phyloP scores from a whole-genome alignment of 441 rosid species.

The Rhodomyrtus psidioides region DNA sequence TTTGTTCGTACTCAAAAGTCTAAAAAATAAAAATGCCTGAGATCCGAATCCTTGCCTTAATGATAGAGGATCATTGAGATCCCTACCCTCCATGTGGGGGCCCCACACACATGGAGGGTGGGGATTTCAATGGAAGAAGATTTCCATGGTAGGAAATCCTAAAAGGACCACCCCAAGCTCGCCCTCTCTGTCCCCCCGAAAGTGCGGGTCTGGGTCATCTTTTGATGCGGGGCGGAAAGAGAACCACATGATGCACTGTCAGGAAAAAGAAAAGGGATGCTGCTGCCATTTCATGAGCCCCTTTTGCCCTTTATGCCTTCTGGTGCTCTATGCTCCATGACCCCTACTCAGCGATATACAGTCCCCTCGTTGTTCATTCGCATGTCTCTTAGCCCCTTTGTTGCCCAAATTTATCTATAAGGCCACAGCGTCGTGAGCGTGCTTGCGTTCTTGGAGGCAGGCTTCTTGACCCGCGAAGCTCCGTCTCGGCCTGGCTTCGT shows the following conservation, averaged over 20 bases:
- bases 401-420: neutral
- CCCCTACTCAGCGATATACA: no score
- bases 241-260: neutral
- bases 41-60: no score
- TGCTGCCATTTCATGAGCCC: no score
- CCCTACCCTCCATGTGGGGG: no score
- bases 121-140: no score
- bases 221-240: neutral
- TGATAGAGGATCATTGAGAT: no score
- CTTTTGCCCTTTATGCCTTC: slow-evolving; percentile 19
- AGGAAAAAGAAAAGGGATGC: neutral
- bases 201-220: neutral
- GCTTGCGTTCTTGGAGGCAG: neutral
- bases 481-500: neutral
- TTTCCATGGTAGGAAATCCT: no score
- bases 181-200: neutral
- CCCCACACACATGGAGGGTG: no score
- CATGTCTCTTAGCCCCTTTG: neutral
- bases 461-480: neutral
- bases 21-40: no score
- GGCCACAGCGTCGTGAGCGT: neutral
- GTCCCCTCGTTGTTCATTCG: neutral
- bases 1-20: no score
- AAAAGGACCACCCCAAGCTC: neutral
- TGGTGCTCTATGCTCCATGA: slow-evolving; percentile 36